A percentile compares a stretch with the other conserved stretches of the same genome.
Evolutionary conservation across 257 asterid species (phyloP).

Genomic region (Solanum rostratum): DNA sequence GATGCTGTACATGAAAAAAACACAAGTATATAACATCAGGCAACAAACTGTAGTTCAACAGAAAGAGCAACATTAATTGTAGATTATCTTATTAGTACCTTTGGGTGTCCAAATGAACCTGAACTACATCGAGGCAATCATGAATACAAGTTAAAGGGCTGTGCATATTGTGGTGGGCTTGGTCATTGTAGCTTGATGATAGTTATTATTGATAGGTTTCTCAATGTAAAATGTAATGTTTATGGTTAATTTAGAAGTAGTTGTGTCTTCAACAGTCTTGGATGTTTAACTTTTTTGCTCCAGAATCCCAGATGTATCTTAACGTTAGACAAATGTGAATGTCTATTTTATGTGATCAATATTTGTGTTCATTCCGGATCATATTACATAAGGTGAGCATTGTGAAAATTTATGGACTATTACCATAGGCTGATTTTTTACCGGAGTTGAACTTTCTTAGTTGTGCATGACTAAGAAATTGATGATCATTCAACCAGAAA

Average conservation of each 20-base stretch:
- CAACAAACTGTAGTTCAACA: not conserved
- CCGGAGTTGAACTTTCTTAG: not conserved
- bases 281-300: not conserved
- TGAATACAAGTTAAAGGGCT: constrained; percentile 54
- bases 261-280: not conserved
- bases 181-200: constrained; percentile 24
- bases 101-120: not conserved
- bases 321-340: not conserved
- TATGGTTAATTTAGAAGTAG: not conserved
- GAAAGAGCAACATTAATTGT: not conserved
- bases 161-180: constrained; percentile 65
- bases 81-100: not conserved
- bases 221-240: not conserved
- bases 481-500: not conserved
- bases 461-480: not conserved
- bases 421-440: not conserved
- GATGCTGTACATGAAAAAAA: not conserved
- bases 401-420: not conserved
- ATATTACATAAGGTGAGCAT: not conserved
- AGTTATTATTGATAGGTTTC: not conserved
- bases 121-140: constrained; percentile 21
- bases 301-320: not conserved
- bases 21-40: not conserved
- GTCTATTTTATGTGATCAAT: not conserved
- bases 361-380: not conserved